Percentiles rank a stretch among this genome's conserved stretches.
phyloP scores from a whole-genome alignment of 345 rosid species.

The Microthlaspi erraticum region DNA sequence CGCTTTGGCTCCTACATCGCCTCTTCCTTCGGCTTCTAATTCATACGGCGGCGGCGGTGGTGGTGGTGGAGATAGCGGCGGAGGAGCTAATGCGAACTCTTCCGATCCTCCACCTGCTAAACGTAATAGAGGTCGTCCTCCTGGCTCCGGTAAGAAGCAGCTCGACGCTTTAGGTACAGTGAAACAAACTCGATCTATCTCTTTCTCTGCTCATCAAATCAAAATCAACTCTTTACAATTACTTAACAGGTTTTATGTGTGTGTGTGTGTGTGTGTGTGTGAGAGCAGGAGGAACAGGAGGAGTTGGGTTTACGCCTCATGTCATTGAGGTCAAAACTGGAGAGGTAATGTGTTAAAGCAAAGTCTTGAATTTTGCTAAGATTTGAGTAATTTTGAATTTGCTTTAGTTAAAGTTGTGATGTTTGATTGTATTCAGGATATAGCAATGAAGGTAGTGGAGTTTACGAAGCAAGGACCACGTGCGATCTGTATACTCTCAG shows the following conservation, averaged over 20 bases:
- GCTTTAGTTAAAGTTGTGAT: not conserved
- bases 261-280: constrained; percentile 19
- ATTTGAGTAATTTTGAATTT: not conserved
- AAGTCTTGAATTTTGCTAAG: not conserved
- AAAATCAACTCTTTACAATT: constrained; percentile 10
- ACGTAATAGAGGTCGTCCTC: constrained; percentile 86
- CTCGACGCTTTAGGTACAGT: constrained; percentile 85
- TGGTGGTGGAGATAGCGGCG: constrained; percentile 41
- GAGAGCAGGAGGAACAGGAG: constrained; percentile 83
- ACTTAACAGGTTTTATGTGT: constrained; percentile 14
- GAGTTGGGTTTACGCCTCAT: constrained; percentile 96
- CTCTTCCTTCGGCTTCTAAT: constrained; percentile 60
- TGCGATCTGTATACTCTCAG: constrained; percentile 89
- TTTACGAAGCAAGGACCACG: constrained; percentile 93
- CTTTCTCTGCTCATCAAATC: constrained; percentile 13
- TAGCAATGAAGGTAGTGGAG: constrained; percentile 71
- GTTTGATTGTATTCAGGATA: constrained; percentile 59
- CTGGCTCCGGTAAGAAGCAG: constrained; percentile 91
- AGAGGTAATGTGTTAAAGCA: constrained; percentile 62
- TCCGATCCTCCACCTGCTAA: constrained; percentile 67
- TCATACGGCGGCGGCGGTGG: constrained; percentile 42
- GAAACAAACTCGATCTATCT: constrained; percentile 1
- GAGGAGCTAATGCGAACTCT: constrained; percentile 43
- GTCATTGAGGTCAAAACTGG: constrained; percentile 83
- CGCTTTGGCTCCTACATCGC: constrained; percentile 71